Evolutionary conservation across 495 filamentous ascomycete species (phyloP), one percentile per base, ranked within the genome.

Genomic region (Penicillium angulare): DNA sequence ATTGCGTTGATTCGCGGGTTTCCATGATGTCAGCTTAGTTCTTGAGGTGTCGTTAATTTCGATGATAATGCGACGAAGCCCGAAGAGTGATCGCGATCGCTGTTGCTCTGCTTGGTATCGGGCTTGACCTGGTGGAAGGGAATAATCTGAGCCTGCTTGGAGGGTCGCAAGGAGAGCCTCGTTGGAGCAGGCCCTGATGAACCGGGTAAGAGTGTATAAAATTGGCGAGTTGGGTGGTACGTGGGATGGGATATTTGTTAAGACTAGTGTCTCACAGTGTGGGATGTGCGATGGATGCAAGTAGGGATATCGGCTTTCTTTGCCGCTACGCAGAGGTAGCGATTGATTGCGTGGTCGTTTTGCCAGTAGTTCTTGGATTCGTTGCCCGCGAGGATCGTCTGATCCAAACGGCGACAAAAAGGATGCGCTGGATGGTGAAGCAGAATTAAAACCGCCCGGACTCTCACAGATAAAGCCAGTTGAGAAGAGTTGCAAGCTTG

Each of bases 171-270:
- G 70, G 40, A 78, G 61, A 5, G 72, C 64, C 66, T 86, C 82
- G 27, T 80, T 72, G 22, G 81, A 83, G 54, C 82, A 86, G 21
- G 80, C 78, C 26, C 67, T 75, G 46, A 86, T 81, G 54, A 84
- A 86, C 16, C 73, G 62, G 8, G 73, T 74, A 15, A 86, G 61
- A 8, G 80, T 74, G 16, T 74, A 52, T 4, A 79, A 34, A 1
- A 79, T 65, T 5, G 73, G 62, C 1, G 74, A 77, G 24, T 66
- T 67, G 6, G 66, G 61, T 4, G 65, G 54, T 7, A 80, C 72
- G 44, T 76, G 73, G 5, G 76, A 74, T 3, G 83, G 83, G 13
- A 86, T 77, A 61, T 83, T 78, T 9, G 81, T 85, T 49, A 86
- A 55, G 0, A 80, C 73, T 13, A 86, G 56, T 0, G 77, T 79